Percentiles rank a stretch among this genome's conserved stretches.
phyloP scores from a whole-genome alignment of 2,329 filamentous ascomycete species.

The Cadophora sp. region DNA sequence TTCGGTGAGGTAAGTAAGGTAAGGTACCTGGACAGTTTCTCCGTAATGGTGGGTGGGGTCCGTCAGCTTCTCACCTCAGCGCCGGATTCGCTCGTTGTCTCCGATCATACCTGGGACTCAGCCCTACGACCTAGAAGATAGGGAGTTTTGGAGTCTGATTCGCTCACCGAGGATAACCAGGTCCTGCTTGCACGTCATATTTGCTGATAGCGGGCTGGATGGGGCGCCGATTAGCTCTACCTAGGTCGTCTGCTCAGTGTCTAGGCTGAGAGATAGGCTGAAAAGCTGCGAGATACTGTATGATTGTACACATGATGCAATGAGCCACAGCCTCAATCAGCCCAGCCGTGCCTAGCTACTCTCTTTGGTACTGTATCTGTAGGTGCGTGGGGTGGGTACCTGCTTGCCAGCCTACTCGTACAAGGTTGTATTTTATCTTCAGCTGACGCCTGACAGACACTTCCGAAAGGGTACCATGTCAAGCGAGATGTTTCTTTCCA shows the following conservation, averaged over 20 bases:
- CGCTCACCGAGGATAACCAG: conserved; percentile 13
- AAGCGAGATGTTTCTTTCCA: background rate
- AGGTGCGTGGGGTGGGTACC: background rate
- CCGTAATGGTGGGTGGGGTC: background rate
- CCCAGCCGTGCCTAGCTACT: background rate
- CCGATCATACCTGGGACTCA: background rate
- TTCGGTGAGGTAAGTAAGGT: background rate
- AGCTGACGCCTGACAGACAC: background rate
- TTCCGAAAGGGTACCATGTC: too few relatives aligned
- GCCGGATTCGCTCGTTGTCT: conserved; percentile 5
- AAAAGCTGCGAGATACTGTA: background rate
- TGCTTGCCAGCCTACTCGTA: background rate
- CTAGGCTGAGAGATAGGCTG: background rate
- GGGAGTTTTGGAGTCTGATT: conserved; percentile 1
- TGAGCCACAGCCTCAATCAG: background rate
- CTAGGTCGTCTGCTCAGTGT: background rate
- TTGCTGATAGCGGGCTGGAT: background rate
- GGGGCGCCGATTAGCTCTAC: background rate
- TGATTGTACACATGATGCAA: background rate
- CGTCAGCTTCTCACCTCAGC: conserved; percentile 29
- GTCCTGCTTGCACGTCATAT: background rate
- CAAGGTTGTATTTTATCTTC: background rate
- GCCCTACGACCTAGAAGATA: conserved; percentile 2
- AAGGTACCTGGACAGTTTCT: too few relatives aligned
- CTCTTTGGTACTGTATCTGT: too few relatives aligned